These are phyloP conservation scores for Perilla frutescens DNA, from an alignment of 257 asterid species.

Conservation along the genomic window DNA sequence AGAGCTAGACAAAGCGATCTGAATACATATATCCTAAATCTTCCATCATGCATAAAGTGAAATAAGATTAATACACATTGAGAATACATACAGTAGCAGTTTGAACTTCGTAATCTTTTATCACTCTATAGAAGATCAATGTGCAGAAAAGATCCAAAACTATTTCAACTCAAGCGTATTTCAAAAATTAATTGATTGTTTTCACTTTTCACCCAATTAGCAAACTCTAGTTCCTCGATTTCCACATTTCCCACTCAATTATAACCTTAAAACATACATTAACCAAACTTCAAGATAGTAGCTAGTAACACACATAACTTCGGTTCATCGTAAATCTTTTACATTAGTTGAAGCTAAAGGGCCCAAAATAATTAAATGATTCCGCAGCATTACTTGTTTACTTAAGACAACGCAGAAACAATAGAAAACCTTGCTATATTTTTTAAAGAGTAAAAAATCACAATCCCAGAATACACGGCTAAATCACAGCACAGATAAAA, in stretches of 20 bases:
- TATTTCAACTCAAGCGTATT: constrained; percentile 1
- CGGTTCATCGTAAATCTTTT: neutral
- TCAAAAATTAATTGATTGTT: neutral
- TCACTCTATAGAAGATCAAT: neutral
- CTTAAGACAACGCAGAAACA: neutral
- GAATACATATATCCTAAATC: neutral
- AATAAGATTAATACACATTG: neutral
- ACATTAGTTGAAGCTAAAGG: neutral
- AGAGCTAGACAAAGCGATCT: neutral
- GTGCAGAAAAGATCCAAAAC: constrained; percentile 4
- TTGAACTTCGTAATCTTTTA: neutral
- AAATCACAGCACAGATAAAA: neutral
- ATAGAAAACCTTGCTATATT: neutral
- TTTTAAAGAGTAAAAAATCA: neutral
- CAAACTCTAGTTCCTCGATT: neutral
- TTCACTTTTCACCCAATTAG: constrained; percentile 1
- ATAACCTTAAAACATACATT: neutral
- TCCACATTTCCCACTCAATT: neutral
- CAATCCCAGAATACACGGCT: constrained; percentile 2
- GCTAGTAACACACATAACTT: constrained; percentile 2
- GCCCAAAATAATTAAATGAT: neutral
- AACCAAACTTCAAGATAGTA: constrained; percentile 5
- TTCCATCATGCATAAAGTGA: neutral
- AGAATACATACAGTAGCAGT: neutral
- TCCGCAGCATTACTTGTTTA: neutral